Percentiles rank a stretch among this genome's conserved stretches.
phyloP scores from a whole-genome alignment of 2,329 filamentous ascomycete species.

The Cordyceps militaris region DNA sequence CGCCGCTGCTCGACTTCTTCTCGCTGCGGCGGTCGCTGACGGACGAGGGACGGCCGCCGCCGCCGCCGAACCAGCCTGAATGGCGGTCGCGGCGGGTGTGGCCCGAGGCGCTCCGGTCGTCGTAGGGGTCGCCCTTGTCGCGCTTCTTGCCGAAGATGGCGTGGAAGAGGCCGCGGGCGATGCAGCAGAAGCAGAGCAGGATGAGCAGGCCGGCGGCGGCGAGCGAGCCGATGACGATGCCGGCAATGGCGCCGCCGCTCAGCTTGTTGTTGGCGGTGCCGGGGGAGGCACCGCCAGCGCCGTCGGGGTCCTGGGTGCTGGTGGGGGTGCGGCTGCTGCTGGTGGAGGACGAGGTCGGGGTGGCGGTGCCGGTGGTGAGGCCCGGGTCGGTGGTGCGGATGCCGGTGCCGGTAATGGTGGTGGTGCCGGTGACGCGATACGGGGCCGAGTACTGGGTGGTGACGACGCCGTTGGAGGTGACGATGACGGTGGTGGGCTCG shows the following conservation, averaged over 20 bases:
- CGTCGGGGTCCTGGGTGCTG: conserved; percentile 37
- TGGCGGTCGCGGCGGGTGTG: conserved; percentile 46
- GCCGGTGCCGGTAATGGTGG: conserved; percentile 47
- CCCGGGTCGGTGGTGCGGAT: conserved; percentile 37
- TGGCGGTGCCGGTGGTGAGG: conserved; percentile 35
- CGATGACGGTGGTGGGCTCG: conserved; percentile 33
- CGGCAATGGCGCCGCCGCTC: conserved; percentile 68
- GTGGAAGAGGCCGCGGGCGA: conserved; percentile 55
- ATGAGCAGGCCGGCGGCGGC: conserved; percentile 60
- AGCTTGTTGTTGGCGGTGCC: conserved; percentile 39
- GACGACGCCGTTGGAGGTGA: conserved; percentile 39
- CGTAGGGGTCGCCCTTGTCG: conserved; percentile 52
- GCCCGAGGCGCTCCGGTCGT: conserved; percentile 51
- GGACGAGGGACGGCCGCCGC: conserved; percentile 34
- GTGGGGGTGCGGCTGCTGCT: conserved; percentile 16
- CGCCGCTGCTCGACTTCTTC: conserved; percentile 42
- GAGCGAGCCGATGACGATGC: conserved; percentile 70
- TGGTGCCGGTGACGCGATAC: conserved; percentile 47
- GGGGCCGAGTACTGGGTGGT: conserved; percentile 49
- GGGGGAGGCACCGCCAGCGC: conserved; percentile 26
- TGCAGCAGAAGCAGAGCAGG: conserved; percentile 69
- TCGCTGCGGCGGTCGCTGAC: conserved; percentile 33
- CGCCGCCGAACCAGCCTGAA: conserved; percentile 47
- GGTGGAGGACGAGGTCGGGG: conserved; percentile 41
- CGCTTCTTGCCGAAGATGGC: conserved; percentile 54